These are phyloP conservation scores for Picea sitchensis DNA, from an alignment of 75 land plant genomes.

Conservation along the genomic window DNA sequence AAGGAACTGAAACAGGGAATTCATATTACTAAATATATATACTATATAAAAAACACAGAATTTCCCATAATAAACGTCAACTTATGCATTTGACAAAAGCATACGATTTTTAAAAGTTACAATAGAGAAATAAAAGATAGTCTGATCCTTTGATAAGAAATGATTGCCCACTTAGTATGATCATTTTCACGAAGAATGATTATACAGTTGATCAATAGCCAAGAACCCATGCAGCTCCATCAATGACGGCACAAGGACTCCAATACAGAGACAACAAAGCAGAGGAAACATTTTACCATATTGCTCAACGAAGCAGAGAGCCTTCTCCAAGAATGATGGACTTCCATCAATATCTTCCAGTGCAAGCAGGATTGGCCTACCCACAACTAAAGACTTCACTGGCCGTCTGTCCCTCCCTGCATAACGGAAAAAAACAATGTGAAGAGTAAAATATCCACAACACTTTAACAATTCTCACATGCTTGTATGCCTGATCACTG, in stretches of 20 bases:
- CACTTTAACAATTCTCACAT: neutral
- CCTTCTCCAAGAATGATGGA: conserved; percentile 97
- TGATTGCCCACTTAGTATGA: no score
- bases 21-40: neutral
- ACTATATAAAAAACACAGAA: neutral
- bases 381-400: conserved; percentile 75
- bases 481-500: no score
- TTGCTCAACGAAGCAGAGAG: conserved; percentile 78
- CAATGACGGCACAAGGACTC: neutral
- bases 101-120: neutral
- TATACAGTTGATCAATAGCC: neutral
- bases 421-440: conserved; percentile 4
- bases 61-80: neutral
- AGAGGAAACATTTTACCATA: conserved; percentile 47
- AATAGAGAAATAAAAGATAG: neutral
- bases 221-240: neutral
- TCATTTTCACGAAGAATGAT: neutral
- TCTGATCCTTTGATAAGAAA: neutral
- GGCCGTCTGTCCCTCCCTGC: conserved; percentile 76
- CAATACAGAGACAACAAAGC: neutral
- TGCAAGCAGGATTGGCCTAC: conserved; percentile 95
- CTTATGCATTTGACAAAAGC: neutral
- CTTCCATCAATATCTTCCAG: conserved; percentile 95
- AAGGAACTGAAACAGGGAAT: neutral
- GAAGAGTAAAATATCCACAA: neutral